Base-by-base conservation (phyloP, 345 rosid genomes). In the Geranium brycei region DNA sequence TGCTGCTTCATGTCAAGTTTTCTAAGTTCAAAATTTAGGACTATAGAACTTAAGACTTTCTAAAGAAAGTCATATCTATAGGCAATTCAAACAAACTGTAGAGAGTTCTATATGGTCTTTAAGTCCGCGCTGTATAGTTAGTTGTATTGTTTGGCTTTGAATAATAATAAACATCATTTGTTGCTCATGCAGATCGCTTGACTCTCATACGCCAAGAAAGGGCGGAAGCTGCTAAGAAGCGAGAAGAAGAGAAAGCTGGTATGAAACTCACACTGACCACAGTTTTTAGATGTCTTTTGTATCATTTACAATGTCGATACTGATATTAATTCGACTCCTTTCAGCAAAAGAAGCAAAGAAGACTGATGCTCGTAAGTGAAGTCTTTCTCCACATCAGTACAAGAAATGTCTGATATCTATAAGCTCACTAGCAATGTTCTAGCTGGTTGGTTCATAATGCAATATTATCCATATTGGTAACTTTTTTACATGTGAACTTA, bases 151-250 rank as follows among this genome's bases (percentile, higher is more conserved):
- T 7, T 35, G 41, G 10, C 41, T 35, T 35, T 35, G 41, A 35
- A 35, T 35, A 4, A 63, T 18, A 16, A 18, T 62, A 17, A 17
- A 18, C 40, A 19, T 8, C 61, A 6, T 35, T 62, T 23, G 19
- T 72, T 72, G 35, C 31, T 35, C 31, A 19, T 66, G 58, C 79
- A 91, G 97, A 91, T 64, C 96, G 95, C 59, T 70, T 88, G 67
- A 84, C 83, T 75, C 79, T 91, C 58, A 87, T 91, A 64, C 91
- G 96, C 31, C 90, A 88, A 73, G 88, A 88, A 72, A 80, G 98
- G 76, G 96, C 77, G 64, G 88, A 83, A 68, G 89, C 91, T 61
- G 85, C 89, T 31, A 83, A 58, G 62, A 86, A 77, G 71, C 78
- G 87, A n/a, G 91, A 83, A 59, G 91, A 86, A 68, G 87, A 86